Evolutionary conservation across 2,329 filamentous ascomycete species (phyloP).

Genomic region (Epichloe festucae): DNA sequence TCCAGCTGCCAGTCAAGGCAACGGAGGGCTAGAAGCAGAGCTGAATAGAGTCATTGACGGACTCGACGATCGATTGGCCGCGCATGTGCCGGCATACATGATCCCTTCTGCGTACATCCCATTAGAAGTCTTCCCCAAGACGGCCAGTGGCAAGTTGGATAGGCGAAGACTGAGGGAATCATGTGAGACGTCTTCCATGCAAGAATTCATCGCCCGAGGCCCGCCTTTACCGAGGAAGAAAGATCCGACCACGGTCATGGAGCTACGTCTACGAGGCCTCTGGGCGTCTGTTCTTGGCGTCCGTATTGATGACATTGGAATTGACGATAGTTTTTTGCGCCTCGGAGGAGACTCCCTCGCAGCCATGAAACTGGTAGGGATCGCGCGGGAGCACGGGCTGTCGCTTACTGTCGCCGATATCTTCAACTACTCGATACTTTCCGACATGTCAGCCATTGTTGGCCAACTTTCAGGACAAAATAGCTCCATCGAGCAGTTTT

Average conservation of each 20-base stretch:
- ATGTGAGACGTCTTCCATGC: background rate
- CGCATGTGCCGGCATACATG: slow-evolving; percentile 1
- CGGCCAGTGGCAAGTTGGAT: slow-evolving; percentile 1
- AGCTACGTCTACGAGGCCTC: background rate
- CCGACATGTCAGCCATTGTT: background rate
- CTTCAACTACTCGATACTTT: slow-evolving; percentile 17
- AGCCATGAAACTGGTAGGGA: slow-evolving; percentile 27
- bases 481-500: background rate
- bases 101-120: slow-evolving; percentile 1
- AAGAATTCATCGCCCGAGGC: background rate
- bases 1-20: background rate
- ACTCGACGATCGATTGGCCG: background rate
- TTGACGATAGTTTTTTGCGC: slow-evolving; percentile 32
- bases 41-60: background rate
- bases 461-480: background rate
- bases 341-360: slow-evolving; percentile 33
- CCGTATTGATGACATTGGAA: slow-evolving; percentile 15
- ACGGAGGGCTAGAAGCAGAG: background rate
- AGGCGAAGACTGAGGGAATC: background rate
- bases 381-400: slow-evolving; percentile 23
- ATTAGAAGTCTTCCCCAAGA: background rate
- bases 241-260: background rate
- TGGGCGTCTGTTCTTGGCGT: slow-evolving; percentile 8
- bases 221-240: background rate
- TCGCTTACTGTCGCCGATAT: slow-evolving; percentile 28